Conservation (phyloP, 2,329 filamentous ascomycete genomes). For the Uncinocarpus reesii region DNA sequence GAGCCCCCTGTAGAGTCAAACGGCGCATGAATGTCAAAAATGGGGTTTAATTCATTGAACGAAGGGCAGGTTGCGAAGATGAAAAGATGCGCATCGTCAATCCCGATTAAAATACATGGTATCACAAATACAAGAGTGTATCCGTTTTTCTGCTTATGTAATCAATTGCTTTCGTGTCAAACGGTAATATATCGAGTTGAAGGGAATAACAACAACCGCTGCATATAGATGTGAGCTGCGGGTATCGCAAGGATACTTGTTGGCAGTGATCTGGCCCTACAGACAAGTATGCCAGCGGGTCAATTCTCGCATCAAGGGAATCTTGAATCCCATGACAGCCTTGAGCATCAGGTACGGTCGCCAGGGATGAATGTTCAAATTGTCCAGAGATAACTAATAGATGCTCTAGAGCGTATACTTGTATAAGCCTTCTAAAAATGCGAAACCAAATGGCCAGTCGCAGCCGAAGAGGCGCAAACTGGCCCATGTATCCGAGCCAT, state of each 20-base stretch:
- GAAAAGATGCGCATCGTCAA: neutral
- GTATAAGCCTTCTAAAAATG: slow-evolving; percentile 45
- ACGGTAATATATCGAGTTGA: too few relatives aligned
- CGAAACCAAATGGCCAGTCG: slow-evolving; percentile 29
- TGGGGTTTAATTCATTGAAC: slow-evolving; percentile 26
- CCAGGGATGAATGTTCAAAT: slow-evolving; percentile 15
- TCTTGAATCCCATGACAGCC: neutral
- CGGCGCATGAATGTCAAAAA: slow-evolving; percentile 34
- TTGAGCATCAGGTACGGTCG: slow-evolving; percentile 24
- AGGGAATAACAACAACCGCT: too few relatives aligned
- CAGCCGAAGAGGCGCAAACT: slow-evolving; percentile 51
- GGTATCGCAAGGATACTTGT: too few relatives aligned
- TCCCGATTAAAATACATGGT: neutral
- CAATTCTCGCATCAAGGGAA: neutral
- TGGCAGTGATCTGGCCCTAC: too few relatives aligned
- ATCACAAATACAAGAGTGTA: slow-evolving; percentile 1
- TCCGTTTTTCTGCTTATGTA: too few relatives aligned
- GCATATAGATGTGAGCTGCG: too few relatives aligned
- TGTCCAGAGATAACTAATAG: slow-evolving; percentile 2
- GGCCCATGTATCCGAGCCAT: slow-evolving; percentile 27
- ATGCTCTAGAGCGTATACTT: slow-evolving; percentile 50
- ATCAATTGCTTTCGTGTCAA: too few relatives aligned
- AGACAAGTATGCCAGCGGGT: neutral
- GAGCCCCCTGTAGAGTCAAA: slow-evolving; percentile 35
- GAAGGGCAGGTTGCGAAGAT: slow-evolving; percentile 1